Evolutionary conservation across 495 filamentous ascomycete genomes (phyloP).

Genomic region (Penicillium atrosanguineum): DNA sequence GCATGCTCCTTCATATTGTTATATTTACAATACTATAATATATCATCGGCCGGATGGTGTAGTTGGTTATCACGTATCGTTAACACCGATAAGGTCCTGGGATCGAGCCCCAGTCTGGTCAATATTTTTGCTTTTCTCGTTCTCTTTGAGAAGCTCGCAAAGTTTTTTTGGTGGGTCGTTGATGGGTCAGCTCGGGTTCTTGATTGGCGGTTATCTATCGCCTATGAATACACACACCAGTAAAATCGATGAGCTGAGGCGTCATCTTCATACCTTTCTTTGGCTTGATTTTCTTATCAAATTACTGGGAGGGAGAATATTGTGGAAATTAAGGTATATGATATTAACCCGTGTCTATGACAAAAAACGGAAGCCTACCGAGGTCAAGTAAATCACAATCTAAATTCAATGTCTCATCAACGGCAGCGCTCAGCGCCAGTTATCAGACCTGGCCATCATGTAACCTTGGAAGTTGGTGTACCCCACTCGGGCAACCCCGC

Average conservation of each 20-base stretch:
- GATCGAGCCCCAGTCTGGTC: background rate
- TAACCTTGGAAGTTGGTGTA: background rate
- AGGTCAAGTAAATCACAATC: background rate
- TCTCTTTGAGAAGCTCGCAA: background rate
- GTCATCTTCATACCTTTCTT: too few relatives aligned
- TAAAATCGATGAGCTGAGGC: too few relatives aligned
- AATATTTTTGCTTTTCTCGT: background rate
- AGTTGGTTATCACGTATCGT: slow-evolving; percentile 1
- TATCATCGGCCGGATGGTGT: background rate
- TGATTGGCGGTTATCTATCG: too few relatives aligned
- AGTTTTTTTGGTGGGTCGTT: background rate
- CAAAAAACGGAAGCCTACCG: background rate
- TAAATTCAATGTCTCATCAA: background rate
- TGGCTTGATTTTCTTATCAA: too few relatives aligned
- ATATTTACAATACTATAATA: too few relatives aligned
- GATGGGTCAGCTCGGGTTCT: background rate
- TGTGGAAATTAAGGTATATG: background rate
- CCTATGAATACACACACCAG: too few relatives aligned
- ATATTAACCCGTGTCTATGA: background rate
- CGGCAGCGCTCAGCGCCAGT: background rate
- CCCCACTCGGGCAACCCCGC: background rate
- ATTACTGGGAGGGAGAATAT: too few relatives aligned
- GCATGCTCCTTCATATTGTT: too few relatives aligned
- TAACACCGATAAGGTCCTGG: slow-evolving; percentile 1
- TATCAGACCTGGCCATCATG: background rate